Percentiles rank a stretch among this genome's conserved stretches.
Evolutionary conservation across 371 early-diverging fungal genomes (phyloP).

Genomic region (Mortierella sp.): DNA sequence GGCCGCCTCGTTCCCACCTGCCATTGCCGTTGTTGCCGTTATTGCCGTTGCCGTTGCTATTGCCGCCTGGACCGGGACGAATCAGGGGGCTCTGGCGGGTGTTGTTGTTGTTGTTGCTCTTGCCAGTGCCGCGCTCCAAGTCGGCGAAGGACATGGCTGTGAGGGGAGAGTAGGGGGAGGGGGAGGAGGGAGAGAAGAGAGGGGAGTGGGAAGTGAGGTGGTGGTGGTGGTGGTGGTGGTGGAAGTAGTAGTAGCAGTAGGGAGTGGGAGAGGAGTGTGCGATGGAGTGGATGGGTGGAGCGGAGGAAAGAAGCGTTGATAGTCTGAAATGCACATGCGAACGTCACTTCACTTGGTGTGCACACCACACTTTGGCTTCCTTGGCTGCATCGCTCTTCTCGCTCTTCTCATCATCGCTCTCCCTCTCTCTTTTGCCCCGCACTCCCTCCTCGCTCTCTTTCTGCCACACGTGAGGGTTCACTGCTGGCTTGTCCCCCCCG

Average conservation of each 20-base stretch:
- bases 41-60: slow-evolving; percentile 9
- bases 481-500: not conserved
- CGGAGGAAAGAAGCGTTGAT: too few species aligned
- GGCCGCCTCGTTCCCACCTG: slow-evolving; percentile 8
- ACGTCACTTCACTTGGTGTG: too few species aligned
- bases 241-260: too few species aligned
- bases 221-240: too few species aligned
- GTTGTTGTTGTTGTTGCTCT: slow-evolving; percentile 20
- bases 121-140: slow-evolving; percentile 34
- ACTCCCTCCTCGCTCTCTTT: not conserved
- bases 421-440: not conserved
- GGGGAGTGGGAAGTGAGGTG: slow-evolving; percentile 2
- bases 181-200: not conserved
- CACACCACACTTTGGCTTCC: too few species aligned
- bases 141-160: slow-evolving; percentile 48
- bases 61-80: slow-evolving; percentile 14
- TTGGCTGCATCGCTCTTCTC: too few species aligned
- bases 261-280: too few species aligned
- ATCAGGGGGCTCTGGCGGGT: not conserved
- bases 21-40: slow-evolving; percentile 20
- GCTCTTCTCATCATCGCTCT: not conserved
- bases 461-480: not conserved
- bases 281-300: too few species aligned
- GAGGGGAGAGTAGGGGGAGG: not conserved
- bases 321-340: too few species aligned